These are phyloP conservation scores for Aspergillus nanangensis DNA, from an alignment of 495 filamentous ascomycete genomes.

Conservation along the genomic window DNA sequence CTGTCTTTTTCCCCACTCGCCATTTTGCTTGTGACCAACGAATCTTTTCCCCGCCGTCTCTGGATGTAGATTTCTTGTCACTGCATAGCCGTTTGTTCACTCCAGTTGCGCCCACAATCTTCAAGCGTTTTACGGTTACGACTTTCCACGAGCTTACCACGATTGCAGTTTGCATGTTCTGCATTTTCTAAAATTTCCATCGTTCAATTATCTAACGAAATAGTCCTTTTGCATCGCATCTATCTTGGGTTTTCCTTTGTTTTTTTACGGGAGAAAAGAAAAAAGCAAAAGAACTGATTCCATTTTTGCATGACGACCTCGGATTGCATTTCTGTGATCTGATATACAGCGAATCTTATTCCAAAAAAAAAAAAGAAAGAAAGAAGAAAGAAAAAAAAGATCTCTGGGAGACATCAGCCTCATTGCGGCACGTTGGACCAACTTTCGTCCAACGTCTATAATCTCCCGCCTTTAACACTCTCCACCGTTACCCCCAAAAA, in stretches of 20 bases:
- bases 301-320: constrained; percentile 6
- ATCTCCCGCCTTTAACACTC: constrained; percentile 17
- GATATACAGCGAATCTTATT: no score
- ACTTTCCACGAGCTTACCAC: constrained; percentile 32
- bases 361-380: neutral
- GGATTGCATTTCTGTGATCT: neutral
- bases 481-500: constrained; percentile 47
- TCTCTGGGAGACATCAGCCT: constrained; percentile 7
- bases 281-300: neutral
- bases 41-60: constrained; percentile 9
- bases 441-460: constrained; percentile 22
- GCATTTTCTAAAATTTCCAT: constrained; percentile 11
- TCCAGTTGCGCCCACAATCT: constrained; percentile 16
- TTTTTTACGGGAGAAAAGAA: neutral
- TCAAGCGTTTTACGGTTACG: constrained; percentile 28
- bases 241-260: neutral
- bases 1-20: constrained; percentile 18
- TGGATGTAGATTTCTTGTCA: constrained; percentile 17
- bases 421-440: constrained; percentile 22
- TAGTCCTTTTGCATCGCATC: no score
- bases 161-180: constrained; percentile 32
- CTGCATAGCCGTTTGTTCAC: constrained; percentile 18
- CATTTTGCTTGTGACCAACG: constrained; percentile 9
- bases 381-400: constrained; percentile 2
- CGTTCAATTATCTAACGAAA: neutral